phyloP scores from a whole-genome alignment of 2,329 filamentous ascomycete genomes.

The Aspergillus tanneri region DNA sequence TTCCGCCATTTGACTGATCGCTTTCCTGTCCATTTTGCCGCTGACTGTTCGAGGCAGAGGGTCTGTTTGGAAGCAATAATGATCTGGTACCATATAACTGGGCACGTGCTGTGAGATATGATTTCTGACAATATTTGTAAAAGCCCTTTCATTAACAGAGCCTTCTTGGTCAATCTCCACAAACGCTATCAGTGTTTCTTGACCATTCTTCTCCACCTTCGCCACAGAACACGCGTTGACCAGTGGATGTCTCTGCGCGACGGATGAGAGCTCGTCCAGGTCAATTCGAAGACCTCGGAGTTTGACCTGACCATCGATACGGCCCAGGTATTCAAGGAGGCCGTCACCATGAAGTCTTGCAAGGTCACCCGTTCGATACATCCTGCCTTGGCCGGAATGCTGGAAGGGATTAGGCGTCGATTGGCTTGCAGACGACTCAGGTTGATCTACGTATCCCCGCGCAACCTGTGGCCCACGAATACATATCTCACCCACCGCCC shows the following conservation, averaged over 20 bases:
- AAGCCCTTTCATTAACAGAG: background rate
- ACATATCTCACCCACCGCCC: conserved; percentile 5
- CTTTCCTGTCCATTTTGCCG: conserved; percentile 1
- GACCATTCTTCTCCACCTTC: background rate
- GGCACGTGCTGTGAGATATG: background rate
- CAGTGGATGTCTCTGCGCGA: background rate
- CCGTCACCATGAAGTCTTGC: conserved; percentile 1
- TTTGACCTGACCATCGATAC: conserved; percentile 7
- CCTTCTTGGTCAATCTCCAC: background rate
- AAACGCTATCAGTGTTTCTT: background rate
- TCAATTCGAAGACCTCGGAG: conserved; percentile 9
- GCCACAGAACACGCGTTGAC: background rate
- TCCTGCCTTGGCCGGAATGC: too few relatives aligned
- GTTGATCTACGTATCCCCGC: conserved; percentile 3
- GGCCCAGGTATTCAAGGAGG: conserved; percentile 1
- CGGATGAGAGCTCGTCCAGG: conserved; percentile 1
- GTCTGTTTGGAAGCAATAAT: background rate
- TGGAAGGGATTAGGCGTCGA: too few relatives aligned
- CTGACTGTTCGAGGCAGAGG: background rate
- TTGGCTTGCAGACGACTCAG: background rate
- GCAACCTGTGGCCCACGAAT: conserved; percentile 6
- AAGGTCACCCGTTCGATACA: conserved; percentile 4
- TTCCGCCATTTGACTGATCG: background rate
- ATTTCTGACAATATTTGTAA: too few relatives aligned
- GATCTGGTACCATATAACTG: conserved; percentile 1